phyloP scores from a whole-genome alignment of 768 basidiomycete genomes.

The Pleurotus ostreatus region DNA sequence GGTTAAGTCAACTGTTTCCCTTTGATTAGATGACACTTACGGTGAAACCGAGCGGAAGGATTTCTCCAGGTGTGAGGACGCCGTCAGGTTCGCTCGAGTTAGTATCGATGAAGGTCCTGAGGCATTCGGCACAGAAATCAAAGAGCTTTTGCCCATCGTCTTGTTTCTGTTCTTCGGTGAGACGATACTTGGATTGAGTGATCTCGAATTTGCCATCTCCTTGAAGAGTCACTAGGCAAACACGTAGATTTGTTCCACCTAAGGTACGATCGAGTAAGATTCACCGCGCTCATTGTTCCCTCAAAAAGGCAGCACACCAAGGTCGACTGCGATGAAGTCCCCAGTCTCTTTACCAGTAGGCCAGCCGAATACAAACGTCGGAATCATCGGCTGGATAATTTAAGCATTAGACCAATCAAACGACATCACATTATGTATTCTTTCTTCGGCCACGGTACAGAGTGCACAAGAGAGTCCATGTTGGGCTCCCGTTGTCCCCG shows the following conservation, averaged over 20 bases:
- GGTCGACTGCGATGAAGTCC: slow-evolving; percentile 86
- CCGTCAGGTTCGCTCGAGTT: slow-evolving; percentile 54
- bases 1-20: slow-evolving; percentile 8
- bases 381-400: slow-evolving; percentile 80
- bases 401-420: slow-evolving; percentile 5
- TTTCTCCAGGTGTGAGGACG: slow-evolving; percentile 45
- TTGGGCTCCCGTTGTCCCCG: no score
- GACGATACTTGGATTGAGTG: slow-evolving; percentile 94
- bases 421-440: not conserved
- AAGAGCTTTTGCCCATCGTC: slow-evolving; percentile 94
- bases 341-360: slow-evolving; percentile 87
- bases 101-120: slow-evolving; percentile 83
- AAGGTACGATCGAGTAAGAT: slow-evolving; percentile 6
- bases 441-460: not conserved
- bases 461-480: not conserved
- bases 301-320: slow-evolving; percentile 47
- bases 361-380: slow-evolving; percentile 95
- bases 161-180: slow-evolving; percentile 97
- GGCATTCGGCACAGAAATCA: slow-evolving; percentile 95
- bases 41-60: slow-evolving; percentile 88
- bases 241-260: slow-evolving; percentile 98
- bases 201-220: slow-evolving; percentile 97
- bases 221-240: slow-evolving; percentile 90
- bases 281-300: not conserved
- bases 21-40: slow-evolving; percentile 42